These are phyloP conservation scores for Pezicula radicicola DNA, from an alignment of 2,329 filamentous ascomycete species.

Conservation along the genomic window DNA sequence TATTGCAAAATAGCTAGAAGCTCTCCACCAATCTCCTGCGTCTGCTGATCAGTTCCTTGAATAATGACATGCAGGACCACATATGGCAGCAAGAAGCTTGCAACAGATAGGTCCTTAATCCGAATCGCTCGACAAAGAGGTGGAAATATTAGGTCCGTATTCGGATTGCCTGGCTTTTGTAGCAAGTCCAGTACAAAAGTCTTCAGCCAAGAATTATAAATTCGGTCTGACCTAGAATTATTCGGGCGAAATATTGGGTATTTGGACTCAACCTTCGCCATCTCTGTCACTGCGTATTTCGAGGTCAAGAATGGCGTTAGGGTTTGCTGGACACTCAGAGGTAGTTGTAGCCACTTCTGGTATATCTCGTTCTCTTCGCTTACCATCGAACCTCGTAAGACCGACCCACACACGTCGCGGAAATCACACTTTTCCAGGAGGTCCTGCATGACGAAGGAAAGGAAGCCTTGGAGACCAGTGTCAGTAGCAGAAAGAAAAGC, in stretches of 20 bases:
- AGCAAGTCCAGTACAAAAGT: constrained; percentile 79
- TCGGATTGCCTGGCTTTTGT: constrained; percentile 70
- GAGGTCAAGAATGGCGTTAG: constrained; percentile 88
- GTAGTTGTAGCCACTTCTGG: constrained; percentile 73
- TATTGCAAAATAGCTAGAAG: constrained; percentile 71
- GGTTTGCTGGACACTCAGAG: constrained; percentile 74
- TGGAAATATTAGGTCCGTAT: constrained; percentile 75
- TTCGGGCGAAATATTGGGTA: constrained; percentile 68
- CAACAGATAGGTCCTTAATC: constrained; percentile 80
- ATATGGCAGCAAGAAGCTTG: constrained; percentile 87
- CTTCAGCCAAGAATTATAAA: constrained; percentile 80
- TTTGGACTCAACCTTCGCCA: constrained; percentile 46
- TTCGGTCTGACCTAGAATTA: constrained; percentile 53
- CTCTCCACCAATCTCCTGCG: constrained; percentile 66
- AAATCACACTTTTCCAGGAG: constrained; percentile 77
- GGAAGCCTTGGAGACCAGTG: constrained; percentile 80
- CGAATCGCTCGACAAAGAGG: constrained; percentile 79
- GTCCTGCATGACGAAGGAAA: constrained; percentile 94
- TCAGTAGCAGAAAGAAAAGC: constrained; percentile 90
- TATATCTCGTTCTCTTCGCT: constrained; percentile 56
- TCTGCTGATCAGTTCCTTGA: constrained; percentile 62
- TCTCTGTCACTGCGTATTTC: constrained; percentile 70
- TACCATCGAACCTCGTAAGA: constrained; percentile 29
- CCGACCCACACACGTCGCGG: constrained; percentile 43
- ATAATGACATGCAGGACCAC: constrained; percentile 80